Evolutionary conservation across 106 monocot genomes (phyloP).

Genomic region (Ottelia alismoides): DNA sequence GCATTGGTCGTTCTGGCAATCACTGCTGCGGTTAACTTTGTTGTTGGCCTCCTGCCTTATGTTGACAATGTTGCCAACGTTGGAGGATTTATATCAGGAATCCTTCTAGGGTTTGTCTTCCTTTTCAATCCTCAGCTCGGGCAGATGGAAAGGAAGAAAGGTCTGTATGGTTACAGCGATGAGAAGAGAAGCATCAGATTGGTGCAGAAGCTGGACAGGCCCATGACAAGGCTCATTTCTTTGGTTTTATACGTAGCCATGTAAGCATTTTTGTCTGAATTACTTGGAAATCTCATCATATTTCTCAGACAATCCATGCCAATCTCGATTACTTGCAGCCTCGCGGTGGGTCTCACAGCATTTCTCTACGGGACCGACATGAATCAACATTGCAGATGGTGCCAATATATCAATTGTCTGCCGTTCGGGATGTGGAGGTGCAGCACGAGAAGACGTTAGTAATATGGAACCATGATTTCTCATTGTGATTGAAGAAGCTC

Average conservation of each 20-base stretch:
- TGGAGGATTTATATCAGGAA: slow-evolving; percentile 25
- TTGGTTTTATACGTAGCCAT: slow-evolving; percentile 7
- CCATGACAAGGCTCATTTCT: slow-evolving; percentile 20
- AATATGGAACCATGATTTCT: too few relatives aligned
- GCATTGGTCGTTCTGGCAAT: slow-evolving; percentile 15
- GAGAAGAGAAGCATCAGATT: slow-evolving; percentile 15
- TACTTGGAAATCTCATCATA: background rate
- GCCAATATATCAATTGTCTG: slow-evolving; percentile 21
- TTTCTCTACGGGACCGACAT: slow-evolving; percentile 8
- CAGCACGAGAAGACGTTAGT: too few relatives aligned
- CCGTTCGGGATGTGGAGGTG: slow-evolving; percentile 29
- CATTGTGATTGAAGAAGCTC: too few relatives aligned
- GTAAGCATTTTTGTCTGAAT: background rate
- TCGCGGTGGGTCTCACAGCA: slow-evolving; percentile 12
- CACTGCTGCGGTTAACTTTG: slow-evolving; percentile 11
- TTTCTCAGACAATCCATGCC: background rate
- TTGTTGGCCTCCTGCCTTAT: slow-evolving; percentile 23
- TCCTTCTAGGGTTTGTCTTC: slow-evolving; percentile 21
- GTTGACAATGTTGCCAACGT: slow-evolving; percentile 26
- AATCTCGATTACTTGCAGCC: slow-evolving; percentile 6
- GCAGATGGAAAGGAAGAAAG: slow-evolving; percentile 29
- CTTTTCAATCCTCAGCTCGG: slow-evolving; percentile 24
- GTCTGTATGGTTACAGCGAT: slow-evolving; percentile 21
- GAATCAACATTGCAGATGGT: slow-evolving; percentile 14
- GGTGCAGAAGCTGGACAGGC: slow-evolving; percentile 32